Evolutionary conservation across 257 asterid genomes (phyloP), one percentile per base, ranked within the genome.

Genomic region (Solanum medicagineum): DNA sequence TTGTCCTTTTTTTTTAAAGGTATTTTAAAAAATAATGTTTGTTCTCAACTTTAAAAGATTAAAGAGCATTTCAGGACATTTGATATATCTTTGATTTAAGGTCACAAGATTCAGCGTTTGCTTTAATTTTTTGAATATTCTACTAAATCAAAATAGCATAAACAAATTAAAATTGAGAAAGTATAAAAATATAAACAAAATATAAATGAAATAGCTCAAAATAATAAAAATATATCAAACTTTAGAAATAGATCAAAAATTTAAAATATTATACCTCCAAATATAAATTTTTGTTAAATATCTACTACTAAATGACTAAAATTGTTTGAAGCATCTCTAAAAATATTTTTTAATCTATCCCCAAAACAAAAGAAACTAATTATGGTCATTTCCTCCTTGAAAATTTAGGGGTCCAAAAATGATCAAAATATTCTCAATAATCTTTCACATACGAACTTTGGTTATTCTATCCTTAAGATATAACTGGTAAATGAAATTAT

Each of bases 71-170:
- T 8, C 10, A 7, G 5, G 22, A 60, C 1, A 60, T 5, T 12
- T 10, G 4, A 60, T 1, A 10, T 10, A 60, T 60, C 0, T 59
- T 59, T 60, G 1, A 60, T 60, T 4, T 60, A 60, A 60, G 0
- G 22, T 3, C 0, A n/a, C 0, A 60, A n/a, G 16, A 10, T 60
- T n/a, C 0, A 60, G n/a, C n/a, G 10, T 0, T n/a, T 3, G 22
- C 1, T n/a, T n/a, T 1, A n/a, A 60, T 1, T 60, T 60, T 0
- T 60, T 12, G 1, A 59, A 59, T 2, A 19, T 20, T 20, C 0
- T 59, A 2, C 0, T 1, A 6, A 59, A 6, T 59, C 29, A 59
- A 59, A 59, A 4, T 59, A n/a, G 10, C 3, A 59, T 0, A 59
- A n/a, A 59, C 3, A 59, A 1, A 20, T 59, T 20, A 0, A 59